Evolutionary conservation across 2,329 filamentous ascomycete species (phyloP), one percentile per base, ranked within the genome.

Genomic region (Phyllosticta capitalensis): DNA sequence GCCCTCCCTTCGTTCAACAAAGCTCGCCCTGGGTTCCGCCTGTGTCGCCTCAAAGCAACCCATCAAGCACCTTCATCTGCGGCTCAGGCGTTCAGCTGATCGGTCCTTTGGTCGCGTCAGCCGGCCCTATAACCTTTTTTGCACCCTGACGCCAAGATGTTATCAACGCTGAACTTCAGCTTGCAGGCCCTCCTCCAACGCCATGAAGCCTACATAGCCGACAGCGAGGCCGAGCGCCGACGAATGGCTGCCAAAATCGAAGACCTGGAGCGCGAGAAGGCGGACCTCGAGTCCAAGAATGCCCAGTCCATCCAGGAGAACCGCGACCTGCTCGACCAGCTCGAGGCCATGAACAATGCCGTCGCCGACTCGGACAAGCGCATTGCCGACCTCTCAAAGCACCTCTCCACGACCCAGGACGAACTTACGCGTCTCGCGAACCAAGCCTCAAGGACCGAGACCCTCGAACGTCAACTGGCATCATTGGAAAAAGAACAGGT

Each of bases 161-260:
- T 51, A 4, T 14, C 56, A 33, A 50, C 56, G 52, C 87, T 92
- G 75, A 92, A 83, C 58, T 88, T 84, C 75, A 78, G 82, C 58
- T 74, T 87, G 61, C 85, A 97, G 94, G 91, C 91, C 62, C 81
- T 99, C 60, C 84, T 99, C 50, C 85, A 88, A 64, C 88, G 92
- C 67, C 92, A 99, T 82, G 92, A 97, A 78, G 85, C 89, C 61
- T 96, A 95, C 75, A 92, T 96, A 81, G 87, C 87, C 66, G 90
- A 96, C 72, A 90, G 92, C 61, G 91, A 96, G 78, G 84, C 85
- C 66, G 91, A 96, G 71, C 88, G 92, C 62, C 77, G 80, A 62
- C 83, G 86, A 62, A 84, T 96, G 75, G 81, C 83, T 52, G 74
- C 78, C 53, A 88, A 83, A 63, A 91, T 96, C 70, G 86, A 88